Evolutionary conservation across 179 eudicot genomes (phyloP).

Genomic region (Silene vulgaris): DNA sequence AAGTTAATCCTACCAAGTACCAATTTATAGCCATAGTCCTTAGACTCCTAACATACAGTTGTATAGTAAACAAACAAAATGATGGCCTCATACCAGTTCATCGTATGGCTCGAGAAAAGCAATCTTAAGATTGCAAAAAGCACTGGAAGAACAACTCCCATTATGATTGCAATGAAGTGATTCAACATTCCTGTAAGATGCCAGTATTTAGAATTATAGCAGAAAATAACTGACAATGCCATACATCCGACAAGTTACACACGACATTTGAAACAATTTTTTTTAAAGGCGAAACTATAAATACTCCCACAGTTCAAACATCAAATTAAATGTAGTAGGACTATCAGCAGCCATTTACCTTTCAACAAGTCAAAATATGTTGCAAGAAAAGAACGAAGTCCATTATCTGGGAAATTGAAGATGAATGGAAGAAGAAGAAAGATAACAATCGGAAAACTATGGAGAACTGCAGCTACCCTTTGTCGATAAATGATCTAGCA

Average conservation of each 20-base stretch:
- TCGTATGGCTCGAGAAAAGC: constrained; percentile 56
- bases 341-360: constrained; percentile 43
- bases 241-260: neutral
- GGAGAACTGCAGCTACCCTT: constrained; percentile 63
- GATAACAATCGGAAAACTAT: constrained; percentile 59
- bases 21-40: neutral
- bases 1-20: neutral
- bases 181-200: constrained; percentile 56
- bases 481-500: constrained; percentile 66
- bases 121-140: constrained; percentile 57
- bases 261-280: neutral
- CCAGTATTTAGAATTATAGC: constrained; percentile 14
- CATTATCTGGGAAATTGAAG: constrained; percentile 33
- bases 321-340: neutral
- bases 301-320: neutral
- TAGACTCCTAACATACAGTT: neutral
- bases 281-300: neutral
- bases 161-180: constrained; percentile 55
- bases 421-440: constrained; percentile 60
- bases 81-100: constrained; percentile 67
- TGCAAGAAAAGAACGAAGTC: constrained; percentile 36
- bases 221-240: neutral
- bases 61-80: neutral
- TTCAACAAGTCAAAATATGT: constrained; percentile 54
- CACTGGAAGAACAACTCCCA: constrained; percentile 61